Base-by-base conservation (phyloP, 495 filamentous ascomycete species). In the Xylaria sp. region DNA sequence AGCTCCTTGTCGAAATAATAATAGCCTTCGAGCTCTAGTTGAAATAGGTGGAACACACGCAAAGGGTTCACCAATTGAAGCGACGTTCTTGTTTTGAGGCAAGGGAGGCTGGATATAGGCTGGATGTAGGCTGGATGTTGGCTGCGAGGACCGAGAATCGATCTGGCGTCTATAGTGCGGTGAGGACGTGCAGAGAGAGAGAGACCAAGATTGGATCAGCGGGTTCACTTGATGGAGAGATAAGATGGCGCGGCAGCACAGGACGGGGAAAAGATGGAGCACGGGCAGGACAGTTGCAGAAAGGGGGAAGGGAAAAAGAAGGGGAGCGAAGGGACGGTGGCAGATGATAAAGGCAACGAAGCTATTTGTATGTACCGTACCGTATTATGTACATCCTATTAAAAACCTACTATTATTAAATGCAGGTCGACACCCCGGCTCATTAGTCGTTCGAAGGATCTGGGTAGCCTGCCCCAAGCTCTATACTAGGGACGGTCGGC, bases 251-350 rank as follows among this genome's bases (percentile, higher is more conserved):
- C 29, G 35, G 19, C 31, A 43, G 29, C n/a, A 40, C 63, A 40
- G 37, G 37, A 48, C 26, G 17, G 48, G 41, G 19, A 43, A 55
- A 67, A 67, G 52, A 61, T 43, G 31, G 61, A 43, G 44, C 44
- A 37, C 26, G 65, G 50, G 50, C 19, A 50, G 40, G 53, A 50
- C 65, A 55, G 59, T 24, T 74, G 64, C 37, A 58, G 57, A 58
- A 71, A 65, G 41, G 64, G 73, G 64, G 61, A 72, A 67, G 72
- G 68, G 61, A 68, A 71, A 67, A 52, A 43, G 52, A 62, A 59
- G 58, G 55, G 64, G 61, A 75, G 62, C 21, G 21, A 68, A 63
- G 35, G 57, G 59, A 64, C 35, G 29, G 48, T n/a, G 58, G 7
- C 31, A 37, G 68, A 31, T 64, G 24, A 41, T 70, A 58, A 71